Percentiles rank a stretch among this genome's conserved stretches.
These are phyloP conservation scores for Verticillium dahliae DNA, from an alignment of 2,329 filamentous ascomycete genomes.

Conservation along the genomic window DNA sequence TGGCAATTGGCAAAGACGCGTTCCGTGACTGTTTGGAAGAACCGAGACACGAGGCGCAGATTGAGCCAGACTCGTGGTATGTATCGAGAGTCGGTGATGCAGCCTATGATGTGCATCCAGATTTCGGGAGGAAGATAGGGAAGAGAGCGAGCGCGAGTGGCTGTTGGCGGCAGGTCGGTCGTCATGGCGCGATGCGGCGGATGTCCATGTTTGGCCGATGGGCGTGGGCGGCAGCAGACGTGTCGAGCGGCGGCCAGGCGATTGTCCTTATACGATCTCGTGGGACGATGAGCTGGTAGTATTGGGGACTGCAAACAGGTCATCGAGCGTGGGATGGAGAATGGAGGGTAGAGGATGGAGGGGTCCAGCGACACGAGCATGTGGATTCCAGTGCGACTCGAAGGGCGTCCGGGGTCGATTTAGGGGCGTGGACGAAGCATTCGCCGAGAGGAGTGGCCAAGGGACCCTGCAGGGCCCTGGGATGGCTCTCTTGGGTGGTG, in stretches of 20 bases:
- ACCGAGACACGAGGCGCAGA: conserved; percentile 9
- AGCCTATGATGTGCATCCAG: conserved; percentile 8
- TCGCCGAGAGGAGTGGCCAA: background rate
- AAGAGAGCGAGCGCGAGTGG: background rate
- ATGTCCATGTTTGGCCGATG: background rate
- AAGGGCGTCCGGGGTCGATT: background rate
- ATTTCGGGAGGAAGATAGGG: conserved; percentile 9
- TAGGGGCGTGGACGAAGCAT: background rate
- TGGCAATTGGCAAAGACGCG: conserved; percentile 7
- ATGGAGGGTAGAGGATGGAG: background rate
- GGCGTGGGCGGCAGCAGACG: background rate
- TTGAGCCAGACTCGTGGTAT: conserved; percentile 10
- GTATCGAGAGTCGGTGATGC: conserved; percentile 9
- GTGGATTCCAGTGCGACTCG: background rate
- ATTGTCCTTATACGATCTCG: background rate
- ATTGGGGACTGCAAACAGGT: background rate
- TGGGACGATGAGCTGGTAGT: background rate
- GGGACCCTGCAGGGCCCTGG: background rate
- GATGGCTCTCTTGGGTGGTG: background rate
- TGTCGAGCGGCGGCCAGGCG: background rate
- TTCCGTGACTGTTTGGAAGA: conserved; percentile 9
- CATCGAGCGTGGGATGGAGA: background rate
- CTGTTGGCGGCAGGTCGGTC: background rate
- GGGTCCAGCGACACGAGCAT: background rate
- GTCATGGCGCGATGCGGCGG: background rate